Evolutionary conservation across 192 early-diverging fungal genomes (phyloP).

Genomic region (Entophlyctis luteolus): DNA sequence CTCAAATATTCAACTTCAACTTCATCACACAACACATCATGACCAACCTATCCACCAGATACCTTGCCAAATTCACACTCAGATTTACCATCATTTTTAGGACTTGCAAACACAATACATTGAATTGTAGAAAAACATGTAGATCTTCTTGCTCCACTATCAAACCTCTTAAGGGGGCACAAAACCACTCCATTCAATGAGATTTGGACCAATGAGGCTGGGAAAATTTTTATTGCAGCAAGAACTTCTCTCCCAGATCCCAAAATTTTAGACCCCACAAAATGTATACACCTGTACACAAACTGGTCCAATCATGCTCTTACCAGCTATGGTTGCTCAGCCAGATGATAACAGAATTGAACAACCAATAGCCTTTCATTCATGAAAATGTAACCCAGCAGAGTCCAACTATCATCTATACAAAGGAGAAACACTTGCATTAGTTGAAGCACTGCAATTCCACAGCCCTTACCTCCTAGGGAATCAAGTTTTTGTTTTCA

Average conservation of each 20-base stretch:
- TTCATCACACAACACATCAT: too few species aligned
- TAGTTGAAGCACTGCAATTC: neutral
- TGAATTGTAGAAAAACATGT: neutral
- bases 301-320: neutral
- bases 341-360: neutral
- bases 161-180: conserved; percentile 3
- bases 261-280: neutral
- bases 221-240: neutral
- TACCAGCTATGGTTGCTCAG: conserved; percentile 7
- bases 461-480: neutral
- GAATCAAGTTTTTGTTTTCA: neutral
- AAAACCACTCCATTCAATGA: neutral
- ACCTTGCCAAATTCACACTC: neutral
- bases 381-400: neutral
- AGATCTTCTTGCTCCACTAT: conserved; percentile 10
- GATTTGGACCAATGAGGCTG: neutral
- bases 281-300: neutral
- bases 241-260: neutral
- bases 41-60: too few species aligned
- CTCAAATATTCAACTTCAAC: too few species aligned
- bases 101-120: conserved; percentile 19
- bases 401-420: conserved; percentile 10
- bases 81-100: conserved; percentile 13
- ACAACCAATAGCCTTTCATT: neutral
- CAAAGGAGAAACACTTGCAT: neutral